Conservation (phyloP, 2,329 filamentous ascomycete genomes). For the Aspergillaceae sp. region DNA sequence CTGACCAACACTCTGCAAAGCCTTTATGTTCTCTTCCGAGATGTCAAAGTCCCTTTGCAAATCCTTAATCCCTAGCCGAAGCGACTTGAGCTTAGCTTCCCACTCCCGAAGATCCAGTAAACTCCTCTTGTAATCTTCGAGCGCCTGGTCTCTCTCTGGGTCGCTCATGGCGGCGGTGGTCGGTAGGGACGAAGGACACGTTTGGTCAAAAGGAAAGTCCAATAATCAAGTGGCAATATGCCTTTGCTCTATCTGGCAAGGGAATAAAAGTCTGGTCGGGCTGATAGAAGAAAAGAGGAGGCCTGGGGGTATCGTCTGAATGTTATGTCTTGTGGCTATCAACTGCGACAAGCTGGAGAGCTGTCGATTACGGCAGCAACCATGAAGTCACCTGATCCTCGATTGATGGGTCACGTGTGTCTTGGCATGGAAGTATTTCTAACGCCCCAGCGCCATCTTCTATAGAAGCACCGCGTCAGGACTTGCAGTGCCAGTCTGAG, state of each 20-base stretch:
- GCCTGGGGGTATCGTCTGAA: constrained; percentile 2
- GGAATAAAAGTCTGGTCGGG: neutral
- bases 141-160: constrained; percentile 56
- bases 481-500: no score
- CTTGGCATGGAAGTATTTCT: no score
- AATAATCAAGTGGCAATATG: neutral
- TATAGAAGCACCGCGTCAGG: no score
- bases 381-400: constrained; percentile 9
- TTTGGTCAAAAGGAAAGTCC: neutral
- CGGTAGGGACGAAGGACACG: constrained; percentile 4
- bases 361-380: constrained; percentile 15
- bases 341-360: constrained; percentile 18
- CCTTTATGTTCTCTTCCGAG: constrained; percentile 99
- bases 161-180: constrained; percentile 33
- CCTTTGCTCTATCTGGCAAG: neutral
- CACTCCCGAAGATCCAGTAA: constrained; percentile 93
- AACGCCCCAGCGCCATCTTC: no score
- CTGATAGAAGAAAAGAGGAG: neutral
- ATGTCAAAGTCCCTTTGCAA: constrained; percentile 91
- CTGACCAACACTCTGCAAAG: constrained; percentile 94
- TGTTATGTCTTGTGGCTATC: constrained; percentile 7
- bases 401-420: neutral
- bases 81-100: constrained; percentile 92
- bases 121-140: constrained; percentile 69
- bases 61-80: constrained; percentile 92